Evolutionary conservation across 2,329 filamentous ascomycete genomes (phyloP), one percentile per base, ranked within the genome.

Genomic region (Trichoderma koningii): DNA sequence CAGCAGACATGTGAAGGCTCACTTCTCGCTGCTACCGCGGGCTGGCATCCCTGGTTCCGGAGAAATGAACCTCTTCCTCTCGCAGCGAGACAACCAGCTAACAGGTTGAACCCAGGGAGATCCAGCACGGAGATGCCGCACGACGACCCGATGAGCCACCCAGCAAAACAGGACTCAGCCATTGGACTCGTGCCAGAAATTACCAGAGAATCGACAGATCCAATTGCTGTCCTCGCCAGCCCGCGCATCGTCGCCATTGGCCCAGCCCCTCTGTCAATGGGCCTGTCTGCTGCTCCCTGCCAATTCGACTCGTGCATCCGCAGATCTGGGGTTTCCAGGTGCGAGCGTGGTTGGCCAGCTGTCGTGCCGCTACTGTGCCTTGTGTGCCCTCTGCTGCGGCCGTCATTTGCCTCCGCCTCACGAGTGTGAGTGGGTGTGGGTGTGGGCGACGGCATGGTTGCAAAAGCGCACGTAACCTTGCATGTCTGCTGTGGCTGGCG

Each of bases 391-490:
- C 44, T 52, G 47, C 47, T 53, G 48, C 48, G 47, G 38, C 34
- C 48, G 59, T 48, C 34, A 38, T 53, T 38, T 44, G 42, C 44
- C 55, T 62, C 48, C 51, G 38, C 44, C 19, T 44, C 57, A 9
- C 10, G 21, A 15, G 26, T 30, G 47, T 23, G 17, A 47, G 60
- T 47, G 47, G 41, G 56, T 26, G 56, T 42, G 38, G 41, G 10
- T 57, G 53, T 44, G 30, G 19, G 17, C 14, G 15, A 14, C 44
- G 7, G 17, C 19, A 19, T 38, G 34, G 23, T 51, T 55, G 60
- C n/a, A 50, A 19, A 55, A 10, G 50, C 56, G 60, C 60, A 63
- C 60, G 60, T 63, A 63, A 63, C 60, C 60, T 55, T 55, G 60
- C 60, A 63, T 63, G 47, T 26, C n/a, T 15, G 48, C 34, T 61